Base-by-base conservation (phyloP, 495 filamentous ascomycete species). In the Apiosordaria backusii region DNA sequence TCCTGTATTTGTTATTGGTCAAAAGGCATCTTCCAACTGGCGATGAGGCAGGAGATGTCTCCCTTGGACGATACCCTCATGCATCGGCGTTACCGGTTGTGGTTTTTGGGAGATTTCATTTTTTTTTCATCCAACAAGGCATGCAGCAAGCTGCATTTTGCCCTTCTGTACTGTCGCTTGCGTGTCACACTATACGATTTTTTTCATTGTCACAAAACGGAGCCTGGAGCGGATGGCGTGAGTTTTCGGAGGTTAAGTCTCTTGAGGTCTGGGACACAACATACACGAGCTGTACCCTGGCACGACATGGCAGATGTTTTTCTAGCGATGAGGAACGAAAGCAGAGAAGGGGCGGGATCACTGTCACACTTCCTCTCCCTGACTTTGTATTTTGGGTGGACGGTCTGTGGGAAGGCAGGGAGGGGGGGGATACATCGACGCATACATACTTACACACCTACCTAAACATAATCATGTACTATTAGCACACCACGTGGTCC, bases 61-160 rank as follows among this genome's bases (percentile, higher is more conserved):
- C 55, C 66, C 62, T 66, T 58, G 63, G 64, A 65, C 29, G 68
- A 71, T 71, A 71, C 68, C 70, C 72, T 69, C 68, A 72, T 68
- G 67, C 67, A 68, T 67, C 60, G 70, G 72, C 70, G 70, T 70
- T 69, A 62, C n/a, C 57, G 59, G 29, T 25, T 63, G 53, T 55
- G 55, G 55, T 63, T 60, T 60, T 22, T 57, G 27, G 19, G 50
- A 26, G 61, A 54, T 65, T 63, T 63, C 25, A 24, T 65, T 54
- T 60, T n/a, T 1, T 65, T 69, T 59, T 22, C 50, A 24, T 60
- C n/a, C 18, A 62, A 59, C 50, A 59, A 65, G 35, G 35, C 35
- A 45, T 45, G 35, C 35, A 45, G 35, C 35, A 45, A 63, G 61
- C 22, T 27, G 50, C 50, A 23, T 7, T n/a, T n/a, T 54, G 26